Base-by-base conservation (phyloP, 306 rosid species). In the Acacia crassicarpa region DNA sequence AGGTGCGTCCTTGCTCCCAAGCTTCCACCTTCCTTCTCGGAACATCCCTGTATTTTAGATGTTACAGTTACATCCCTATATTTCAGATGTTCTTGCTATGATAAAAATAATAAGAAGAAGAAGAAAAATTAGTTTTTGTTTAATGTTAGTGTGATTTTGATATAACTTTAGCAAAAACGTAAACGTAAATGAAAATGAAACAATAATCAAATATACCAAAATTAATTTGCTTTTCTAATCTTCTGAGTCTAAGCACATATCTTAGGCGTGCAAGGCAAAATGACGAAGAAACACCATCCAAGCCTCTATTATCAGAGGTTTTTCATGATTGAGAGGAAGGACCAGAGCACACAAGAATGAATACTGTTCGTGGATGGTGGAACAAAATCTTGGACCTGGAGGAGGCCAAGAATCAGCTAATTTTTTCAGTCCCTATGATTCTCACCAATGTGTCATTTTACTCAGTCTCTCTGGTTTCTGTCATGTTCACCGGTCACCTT, bases 401-500 rank as follows among this genome's bases (percentile, higher is more conserved):
- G 25, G 98, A 94, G 82, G 87, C 91, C 9, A 94, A 87, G 81
- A 48, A 56, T 16, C 97, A 94, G 76, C 25, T 88, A 10, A 13
- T 70, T 30, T 78, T 90, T 81, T 90, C 97, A 1, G 35, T 94
- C 0, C 97, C 98, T 0, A 88, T 93, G 94, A 88, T 94, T 81
- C 88, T 94, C 6, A 93, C 97, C 1, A 88, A 89, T 80, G 20
- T 84, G 6, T 87, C 85, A 74, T 91, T 87, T 83, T 94, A 78
- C 84, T 83, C 81, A 0, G 88, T 93, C 73, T 44, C 89, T 79
- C 56, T 91, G 80, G 82, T 88, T 43, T 92, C 98, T n/a, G 97
- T 91, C 86, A 94, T 93, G 98, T 86, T 94, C 49, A 95, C 91
- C 68, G 97, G 98, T 69, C 98, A 91, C 76, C 92, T 92, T 10